Evolutionary conservation across 2,329 filamentous ascomycete genomes (phyloP), one percentile per base, ranked within the genome.

Genomic region (Furcasterigmium sp.): DNA sequence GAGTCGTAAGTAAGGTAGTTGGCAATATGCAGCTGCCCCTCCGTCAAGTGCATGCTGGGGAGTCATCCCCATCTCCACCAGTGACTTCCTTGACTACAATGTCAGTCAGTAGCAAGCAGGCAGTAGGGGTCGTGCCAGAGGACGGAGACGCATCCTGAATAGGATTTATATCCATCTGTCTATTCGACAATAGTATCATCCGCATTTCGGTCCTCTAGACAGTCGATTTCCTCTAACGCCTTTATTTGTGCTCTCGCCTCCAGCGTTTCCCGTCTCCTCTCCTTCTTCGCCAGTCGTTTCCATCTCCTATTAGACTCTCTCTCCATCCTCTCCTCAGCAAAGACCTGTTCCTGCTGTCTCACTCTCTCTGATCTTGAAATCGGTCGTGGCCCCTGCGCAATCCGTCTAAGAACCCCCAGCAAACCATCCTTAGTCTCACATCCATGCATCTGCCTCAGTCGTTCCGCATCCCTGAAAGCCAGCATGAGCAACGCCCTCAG

Each of bases 401-500:
- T 21, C 10, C 26, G 19, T 25, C 36, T 25, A 10, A 26, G 5
- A 6, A 25, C 14, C 36, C 26, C 20, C 13, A 26, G 10, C 21
- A 38, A 7, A 14, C 5, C 20, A n/a, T 23, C n/a, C 6, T 14
- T 4, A 19, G 21, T n/a, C 11, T 5, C 20, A 11, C 36, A n/a
- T 11, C 20, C 30, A n/a, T 47, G 35, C 17, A 32, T n/a, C 13
- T 32, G 9, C 29, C 17, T 13, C 8, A 32, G 13, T 3, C 28
- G 38, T 29, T 46, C 35, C 14, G 42, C 46, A 38, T 46, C 46
- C 23, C 23, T 25, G 11, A 49, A 38, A n/a, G 41, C 44, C 37
- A 49, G 32, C 44, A 49, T 44, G 13, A 49, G 25, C 23, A 49
- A 28, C 10, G 41, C 46, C 19, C 28, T n/a, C 5, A 59, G 45